Evolutionary conservation across 2,329 filamentous ascomycete genomes (phyloP), one percentile per base, ranked within the genome.

Genomic region (Bipolaris oryzae): DNA sequence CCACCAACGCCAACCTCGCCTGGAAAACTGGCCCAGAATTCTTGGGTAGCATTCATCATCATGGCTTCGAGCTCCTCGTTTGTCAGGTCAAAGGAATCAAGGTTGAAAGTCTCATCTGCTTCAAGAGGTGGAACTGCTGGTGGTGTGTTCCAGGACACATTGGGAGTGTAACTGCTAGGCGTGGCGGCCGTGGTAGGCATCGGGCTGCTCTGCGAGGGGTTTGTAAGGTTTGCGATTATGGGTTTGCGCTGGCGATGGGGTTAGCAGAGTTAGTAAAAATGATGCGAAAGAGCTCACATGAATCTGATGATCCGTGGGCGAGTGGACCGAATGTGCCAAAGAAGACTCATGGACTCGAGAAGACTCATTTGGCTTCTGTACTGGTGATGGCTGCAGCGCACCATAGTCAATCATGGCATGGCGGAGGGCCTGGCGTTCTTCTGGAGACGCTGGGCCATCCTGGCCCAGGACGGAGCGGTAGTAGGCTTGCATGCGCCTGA

Each of bases 401-500:
- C 76, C 75, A 38, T 78, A 78, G 55, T 78, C 76, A n/a, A 77
- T 69, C 69, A 78, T 72, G 3, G 76, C 75, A 21, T 69, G 72
- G 11, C 70, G 67, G 13, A 78, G 67, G 0, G 68, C 74, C 37
- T 72, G 70, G 18, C 75, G 70, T 57, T 78, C 75, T 53, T 76
- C 73, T 2, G 70, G 74, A 3, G 72, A 75, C 7, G 74, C 73
- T 1, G 73, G 67, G 0, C 61, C 70, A 21, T 71, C 74, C 55
- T 77, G 73, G 3, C 70, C 71, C 5, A 69, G 63, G 1, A 73
- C 64, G 7, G 72, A 74, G 43, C 72, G 70, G 55, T 78, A 78
- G 60, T 76, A 77, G 0, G 71, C 75, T 44, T 77, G 75, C 76
- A 78, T 78, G 55, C 75, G 75, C 52, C 77, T 77, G 61, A 78